Evolutionary conservation across 352 stramenopile genomes (phyloP).

Genomic region (Pythium plurisporium): DNA sequence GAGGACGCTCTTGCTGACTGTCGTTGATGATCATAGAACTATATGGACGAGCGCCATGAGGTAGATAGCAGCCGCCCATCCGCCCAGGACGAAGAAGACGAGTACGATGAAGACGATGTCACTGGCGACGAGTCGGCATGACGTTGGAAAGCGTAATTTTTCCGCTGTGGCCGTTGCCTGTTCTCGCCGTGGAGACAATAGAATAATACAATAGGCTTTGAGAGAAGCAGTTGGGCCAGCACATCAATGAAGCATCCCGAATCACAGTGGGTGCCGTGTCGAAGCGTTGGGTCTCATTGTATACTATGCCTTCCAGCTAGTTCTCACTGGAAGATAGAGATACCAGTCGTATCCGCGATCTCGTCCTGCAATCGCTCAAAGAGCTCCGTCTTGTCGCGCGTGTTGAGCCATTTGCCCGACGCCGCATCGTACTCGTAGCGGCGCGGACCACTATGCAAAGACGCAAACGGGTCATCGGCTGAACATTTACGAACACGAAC

Average conservation of each 20-base stretch:
- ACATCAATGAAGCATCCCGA: background rate
- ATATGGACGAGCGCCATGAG: slow-evolving; percentile 73
- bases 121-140: slow-evolving; percentile 12
- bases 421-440: slow-evolving; percentile 83
- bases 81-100: slow-evolving; percentile 16
- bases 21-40: slow-evolving; percentile 32
- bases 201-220: background rate
- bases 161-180: background rate
- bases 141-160: too few relatives aligned
- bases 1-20: background rate
- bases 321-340: slow-evolving; percentile 65
- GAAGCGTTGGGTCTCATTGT: background rate
- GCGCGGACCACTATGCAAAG: slow-evolving; percentile 62
- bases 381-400: slow-evolving; percentile 69
- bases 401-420: slow-evolving; percentile 78
- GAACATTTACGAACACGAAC: too few relatives aligned
- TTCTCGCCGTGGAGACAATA: background rate
- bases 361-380: slow-evolving; percentile 67
- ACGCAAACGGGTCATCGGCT: too few relatives aligned
- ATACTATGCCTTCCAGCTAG: background rate
- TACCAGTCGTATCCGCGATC: slow-evolving; percentile 74
- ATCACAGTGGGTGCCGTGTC: too few relatives aligned
- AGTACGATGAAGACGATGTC: slow-evolving; percentile 37
- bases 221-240: background rate
- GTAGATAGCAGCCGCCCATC: slow-evolving; percentile 40